phyloP scores from a whole-genome alignment of 1,284 basidiomycete genomes.

The Dichomitus squalens region DNA sequence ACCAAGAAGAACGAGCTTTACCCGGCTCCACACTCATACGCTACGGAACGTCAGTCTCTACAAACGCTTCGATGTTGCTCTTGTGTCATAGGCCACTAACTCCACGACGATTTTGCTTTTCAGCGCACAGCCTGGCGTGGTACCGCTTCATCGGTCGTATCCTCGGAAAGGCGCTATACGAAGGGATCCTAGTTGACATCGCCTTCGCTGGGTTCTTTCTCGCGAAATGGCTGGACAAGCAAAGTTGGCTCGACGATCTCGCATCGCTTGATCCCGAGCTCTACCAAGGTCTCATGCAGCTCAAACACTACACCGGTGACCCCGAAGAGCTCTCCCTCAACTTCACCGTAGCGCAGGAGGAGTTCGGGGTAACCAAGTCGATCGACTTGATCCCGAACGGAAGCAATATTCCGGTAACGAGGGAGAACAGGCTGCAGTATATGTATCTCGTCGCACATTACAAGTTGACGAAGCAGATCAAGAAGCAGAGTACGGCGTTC shows the following conservation, averaged over 20 bases:
- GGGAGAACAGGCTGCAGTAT: conserved; percentile 88
- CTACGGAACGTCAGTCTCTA: conserved; percentile 69
- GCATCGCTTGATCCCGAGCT: conserved; percentile 91
- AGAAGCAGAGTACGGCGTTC: conserved; percentile 82
- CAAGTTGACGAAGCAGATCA: conserved; percentile 88
- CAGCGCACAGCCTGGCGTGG: conserved; percentile 88
- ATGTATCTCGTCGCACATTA: conserved; percentile 92
- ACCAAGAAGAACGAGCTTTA: conserved; percentile 93
- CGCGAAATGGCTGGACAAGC: conserved; percentile 89
- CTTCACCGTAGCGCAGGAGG: conserved; percentile 89
- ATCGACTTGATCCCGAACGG: conserved; percentile 87
- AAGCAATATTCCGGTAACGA: conserved; percentile 84
- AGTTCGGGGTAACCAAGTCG: conserved; percentile 83
- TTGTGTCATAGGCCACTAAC: not conserved
- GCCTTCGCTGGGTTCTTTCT: conserved; percentile 97
- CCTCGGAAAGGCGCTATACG: conserved; percentile 95
- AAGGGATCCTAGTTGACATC: conserved; percentile 95
- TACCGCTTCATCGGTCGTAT: conserved; percentile 94
- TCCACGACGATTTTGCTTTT: not conserved
- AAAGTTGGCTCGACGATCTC: conserved; percentile 90
- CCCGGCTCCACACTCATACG: conserved; percentile 90
- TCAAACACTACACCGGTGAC: conserved; percentile 91
- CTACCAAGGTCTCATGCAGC: conserved; percentile 89
- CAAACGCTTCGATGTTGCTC: not conserved
- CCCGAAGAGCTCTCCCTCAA: conserved; percentile 92